These are phyloP conservation scores for Scorias spongiosa DNA, from an alignment of 2,329 filamentous ascomycete species.

Conservation along the genomic window DNA sequence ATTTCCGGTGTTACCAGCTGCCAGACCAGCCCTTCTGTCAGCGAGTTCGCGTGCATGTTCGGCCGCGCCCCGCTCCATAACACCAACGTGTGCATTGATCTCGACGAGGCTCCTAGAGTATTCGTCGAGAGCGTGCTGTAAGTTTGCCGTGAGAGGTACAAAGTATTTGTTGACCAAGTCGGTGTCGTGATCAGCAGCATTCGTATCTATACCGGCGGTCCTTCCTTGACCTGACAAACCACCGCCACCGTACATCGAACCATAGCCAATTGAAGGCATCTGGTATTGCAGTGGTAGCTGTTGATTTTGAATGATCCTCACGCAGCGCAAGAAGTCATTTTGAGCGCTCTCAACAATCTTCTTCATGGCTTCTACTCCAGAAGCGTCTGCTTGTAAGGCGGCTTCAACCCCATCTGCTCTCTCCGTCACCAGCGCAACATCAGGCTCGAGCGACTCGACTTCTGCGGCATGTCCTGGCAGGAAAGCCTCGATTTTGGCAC, in stretches of 20 bases:
- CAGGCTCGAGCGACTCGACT: constrained; percentile 48
- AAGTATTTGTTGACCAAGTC: constrained; percentile 34
- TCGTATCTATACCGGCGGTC: constrained; percentile 7
- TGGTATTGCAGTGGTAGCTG: constrained; percentile 53
- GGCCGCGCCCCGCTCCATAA: constrained; percentile 30
- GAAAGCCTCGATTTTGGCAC: constrained; percentile 57
- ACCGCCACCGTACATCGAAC: neutral
- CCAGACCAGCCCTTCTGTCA: constrained; percentile 12
- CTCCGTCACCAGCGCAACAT: constrained; percentile 47
- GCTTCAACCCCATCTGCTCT: constrained; percentile 49
- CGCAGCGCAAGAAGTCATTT: constrained; percentile 54
- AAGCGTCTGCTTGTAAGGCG: constrained; percentile 47
- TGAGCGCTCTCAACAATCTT: constrained; percentile 48
- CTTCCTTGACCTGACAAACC: constrained; percentile 2
- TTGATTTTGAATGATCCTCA: constrained; percentile 60
- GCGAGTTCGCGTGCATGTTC: constrained; percentile 28
- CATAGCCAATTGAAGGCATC: constrained; percentile 23
- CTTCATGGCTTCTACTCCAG: constrained; percentile 42
- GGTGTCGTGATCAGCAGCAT: constrained; percentile 21
- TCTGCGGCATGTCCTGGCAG: constrained; percentile 47
- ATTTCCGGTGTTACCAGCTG: constrained; percentile 10
- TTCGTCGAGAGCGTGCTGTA: constrained; percentile 23
- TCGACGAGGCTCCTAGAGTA: constrained; percentile 30
- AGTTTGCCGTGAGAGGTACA: constrained; percentile 23
- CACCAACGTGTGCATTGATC: constrained; percentile 34